These are phyloP conservation scores for Pseudisothecium myosuroides DNA, from an alignment of 225 moss, liverwort and hornwort genomes.

Conservation along the genomic window DNA sequence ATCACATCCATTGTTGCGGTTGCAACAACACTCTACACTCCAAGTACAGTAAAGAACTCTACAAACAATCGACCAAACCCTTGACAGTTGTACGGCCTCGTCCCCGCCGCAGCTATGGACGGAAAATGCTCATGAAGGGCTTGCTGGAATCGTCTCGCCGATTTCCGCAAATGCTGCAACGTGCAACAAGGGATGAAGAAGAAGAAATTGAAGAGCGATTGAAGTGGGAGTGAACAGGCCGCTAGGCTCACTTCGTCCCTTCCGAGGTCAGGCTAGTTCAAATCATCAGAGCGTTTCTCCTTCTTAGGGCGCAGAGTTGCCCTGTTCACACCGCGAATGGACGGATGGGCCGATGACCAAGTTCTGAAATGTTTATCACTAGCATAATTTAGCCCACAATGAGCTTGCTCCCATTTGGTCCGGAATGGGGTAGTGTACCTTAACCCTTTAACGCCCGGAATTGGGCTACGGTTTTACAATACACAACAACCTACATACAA, in stretches of 20 bases:
- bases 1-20: constrained; percentile 63
- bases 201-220: neutral
- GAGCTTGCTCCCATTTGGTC: too few relatives aligned
- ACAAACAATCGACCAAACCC: neutral
- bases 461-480: too few relatives aligned
- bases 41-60: neutral
- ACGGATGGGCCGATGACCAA: neutral
- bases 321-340: neutral
- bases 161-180: neutral
- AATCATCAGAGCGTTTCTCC: neutral
- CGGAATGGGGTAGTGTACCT: too few relatives aligned
- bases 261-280: neutral
- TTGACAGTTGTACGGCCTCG: neutral
- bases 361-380: too few relatives aligned
- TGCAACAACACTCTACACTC: neutral
- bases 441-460: too few relatives aligned
- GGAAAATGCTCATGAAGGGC: neutral
- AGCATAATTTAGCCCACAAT: too few relatives aligned
- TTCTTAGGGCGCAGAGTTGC: neutral
- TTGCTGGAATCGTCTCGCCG: neutral
- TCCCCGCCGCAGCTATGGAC: neutral
- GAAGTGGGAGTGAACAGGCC: neutral
- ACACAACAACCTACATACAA: too few relatives aligned
- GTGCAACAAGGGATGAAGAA: neutral
- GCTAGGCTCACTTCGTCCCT: neutral